phyloP scores from a whole-genome alignment of 371 early-diverging fungal genomes.

The Mucor mucedo region DNA sequence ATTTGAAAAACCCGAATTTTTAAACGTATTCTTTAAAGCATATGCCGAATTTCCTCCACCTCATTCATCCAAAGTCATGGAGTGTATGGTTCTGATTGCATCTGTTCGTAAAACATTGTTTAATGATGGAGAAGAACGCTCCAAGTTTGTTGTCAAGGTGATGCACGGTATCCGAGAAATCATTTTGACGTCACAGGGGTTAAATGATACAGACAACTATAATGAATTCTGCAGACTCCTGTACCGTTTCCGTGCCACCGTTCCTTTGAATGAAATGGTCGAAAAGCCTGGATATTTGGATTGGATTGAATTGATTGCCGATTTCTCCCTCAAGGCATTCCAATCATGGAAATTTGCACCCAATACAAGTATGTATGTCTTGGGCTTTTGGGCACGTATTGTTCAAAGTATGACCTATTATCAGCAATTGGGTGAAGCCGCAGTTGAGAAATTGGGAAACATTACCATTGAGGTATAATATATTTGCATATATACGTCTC shows the following conservation, averaged over 20 bases:
- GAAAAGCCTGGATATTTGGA: slow-evolving; percentile 70
- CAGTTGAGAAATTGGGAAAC: slow-evolving; percentile 50
- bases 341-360: slow-evolving; percentile 66
- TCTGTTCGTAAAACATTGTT: slow-evolving; percentile 87
- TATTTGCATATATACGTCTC: background rate
- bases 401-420: slow-evolving; percentile 69
- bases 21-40: slow-evolving; percentile 76
- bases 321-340: slow-evolving; percentile 79
- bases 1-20: slow-evolving; percentile 69
- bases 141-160: slow-evolving; percentile 69
- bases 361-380: slow-evolving; percentile 77
- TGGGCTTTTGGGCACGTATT: slow-evolving; percentile 86
- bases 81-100: slow-evolving; percentile 79
- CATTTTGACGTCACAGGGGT: slow-evolving; percentile 62
- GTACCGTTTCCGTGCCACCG: slow-evolving; percentile 81
- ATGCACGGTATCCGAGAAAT: slow-evolving; percentile 78
- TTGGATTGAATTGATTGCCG: slow-evolving; percentile 76
- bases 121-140: slow-evolving; percentile 69
- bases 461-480: slow-evolving; percentile 43
- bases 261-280: slow-evolving; percentile 78
- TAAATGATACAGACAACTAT: slow-evolving; percentile 78
- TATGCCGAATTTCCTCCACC: slow-evolving; percentile 67
- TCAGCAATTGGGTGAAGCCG: slow-evolving; percentile 42
- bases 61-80: slow-evolving; percentile 71
- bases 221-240: slow-evolving; percentile 88